A percentile compares a stretch with the other conserved stretches of the same genome.
These are phyloP conservation scores for Coffea canephora DNA, from an alignment of 257 asterid genomes.

Conservation along the genomic window DNA sequence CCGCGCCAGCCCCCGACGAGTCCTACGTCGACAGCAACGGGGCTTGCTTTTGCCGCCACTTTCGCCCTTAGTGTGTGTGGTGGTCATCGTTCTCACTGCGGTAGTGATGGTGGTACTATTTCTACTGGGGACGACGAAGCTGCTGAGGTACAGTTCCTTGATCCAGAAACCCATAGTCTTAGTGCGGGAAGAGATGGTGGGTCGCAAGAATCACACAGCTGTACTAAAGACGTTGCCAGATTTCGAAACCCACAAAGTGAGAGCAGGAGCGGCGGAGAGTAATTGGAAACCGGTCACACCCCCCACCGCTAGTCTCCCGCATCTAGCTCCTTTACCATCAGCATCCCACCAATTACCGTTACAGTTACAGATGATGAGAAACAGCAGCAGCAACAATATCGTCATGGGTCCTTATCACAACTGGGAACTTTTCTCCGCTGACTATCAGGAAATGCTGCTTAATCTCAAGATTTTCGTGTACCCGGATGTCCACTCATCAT, in stretches of 20 bases:
- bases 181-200: too few relatives aligned
- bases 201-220: background rate
- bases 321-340: background rate
- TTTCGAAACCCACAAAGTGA: background rate
- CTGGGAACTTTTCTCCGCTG: conserved; percentile 54
- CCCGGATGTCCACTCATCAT: conserved; percentile 41
- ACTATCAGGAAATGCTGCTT: conserved; percentile 55
- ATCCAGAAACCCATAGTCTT: background rate
- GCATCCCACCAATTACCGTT: background rate
- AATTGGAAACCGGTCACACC: background rate
- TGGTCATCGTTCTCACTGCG: background rate
- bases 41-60: background rate
- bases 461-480: conserved; percentile 57
- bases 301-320: background rate
- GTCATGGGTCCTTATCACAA: conserved; percentile 50
- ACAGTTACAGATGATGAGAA: background rate
- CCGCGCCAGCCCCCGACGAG: conserved; percentile 7
- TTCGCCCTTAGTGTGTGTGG: background rate
- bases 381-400: background rate
- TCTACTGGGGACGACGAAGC: background rate
- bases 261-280: too few relatives aligned
- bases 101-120: background rate
- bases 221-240: background rate
- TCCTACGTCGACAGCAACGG: background rate
- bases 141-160: background rate